These are phyloP conservation scores for Penicillium verrucosum DNA, from an alignment of 2,329 filamentous ascomycete genomes.

Conservation along the genomic window DNA sequence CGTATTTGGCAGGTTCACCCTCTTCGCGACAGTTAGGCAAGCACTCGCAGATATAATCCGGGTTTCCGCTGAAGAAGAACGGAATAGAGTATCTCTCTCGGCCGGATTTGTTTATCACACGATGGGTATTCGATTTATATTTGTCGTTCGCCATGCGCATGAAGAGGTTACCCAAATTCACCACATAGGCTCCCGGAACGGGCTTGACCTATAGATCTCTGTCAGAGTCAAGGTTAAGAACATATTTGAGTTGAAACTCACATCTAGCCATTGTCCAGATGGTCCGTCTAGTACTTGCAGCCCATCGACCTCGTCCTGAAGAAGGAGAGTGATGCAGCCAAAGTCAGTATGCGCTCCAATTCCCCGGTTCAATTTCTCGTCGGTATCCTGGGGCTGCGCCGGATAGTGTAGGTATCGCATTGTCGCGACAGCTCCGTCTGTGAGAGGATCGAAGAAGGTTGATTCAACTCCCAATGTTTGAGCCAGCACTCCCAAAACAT, in stretches of 20 bases:
- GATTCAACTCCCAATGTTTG: constrained; percentile 40
- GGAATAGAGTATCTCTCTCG: constrained; percentile 42
- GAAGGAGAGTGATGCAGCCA: constrained; percentile 41
- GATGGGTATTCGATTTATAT: constrained; percentile 43
- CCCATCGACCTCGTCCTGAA: constrained; percentile 43
- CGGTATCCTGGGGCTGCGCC: constrained; percentile 37
- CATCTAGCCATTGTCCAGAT: constrained; percentile 33
- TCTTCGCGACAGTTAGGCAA: constrained; percentile 41
- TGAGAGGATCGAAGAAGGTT: constrained; percentile 39
- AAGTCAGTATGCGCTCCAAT: constrained; percentile 48
- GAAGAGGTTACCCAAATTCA: constrained; percentile 41
- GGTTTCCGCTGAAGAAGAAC: constrained; percentile 46
- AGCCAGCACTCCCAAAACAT: constrained; percentile 43
- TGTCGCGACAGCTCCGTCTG: constrained; percentile 38
- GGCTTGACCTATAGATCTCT: constrained; percentile 22
- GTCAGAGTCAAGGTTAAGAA: neutral
- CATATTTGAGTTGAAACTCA: constrained; percentile 5
- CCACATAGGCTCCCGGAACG: constrained; percentile 28
- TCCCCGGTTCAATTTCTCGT: constrained; percentile 37
- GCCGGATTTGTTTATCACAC: constrained; percentile 43
- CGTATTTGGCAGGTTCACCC: constrained; percentile 40
- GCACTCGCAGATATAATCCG: constrained; percentile 44
- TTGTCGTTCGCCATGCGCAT: constrained; percentile 44
- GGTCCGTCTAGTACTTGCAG: constrained; percentile 35
- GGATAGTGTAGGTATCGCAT: constrained; percentile 47